Evolutionary conservation across 331 rosid species (phyloP), one percentile per base, ranked within the genome.

Genomic region (Spiraea crenata): DNA sequence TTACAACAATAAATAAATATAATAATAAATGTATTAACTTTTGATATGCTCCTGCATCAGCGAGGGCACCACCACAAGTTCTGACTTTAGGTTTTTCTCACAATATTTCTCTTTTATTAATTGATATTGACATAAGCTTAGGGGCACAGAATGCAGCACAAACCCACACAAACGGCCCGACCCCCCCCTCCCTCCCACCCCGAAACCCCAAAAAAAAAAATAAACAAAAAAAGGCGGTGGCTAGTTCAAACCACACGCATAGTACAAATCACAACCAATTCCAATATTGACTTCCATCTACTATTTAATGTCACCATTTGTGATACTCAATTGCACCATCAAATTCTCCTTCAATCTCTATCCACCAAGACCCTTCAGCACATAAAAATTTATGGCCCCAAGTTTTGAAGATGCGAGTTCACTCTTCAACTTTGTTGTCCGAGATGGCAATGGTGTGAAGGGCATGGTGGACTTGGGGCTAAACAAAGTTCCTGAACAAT

Each of bases 401-500:
- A 61, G 45, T 58, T 74, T 65, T 34, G 44, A 65, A n/a, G 46
- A 73, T 3, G 75, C 73, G 51, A 76, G 31, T 57, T 78, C 89
- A 12, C 80, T 86, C 9, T 86, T 76, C 67, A 68, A 84, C 56
- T 88, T 86, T 44, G 87, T 88, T 16, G 89, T 88, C 3, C 52
- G 40, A 77, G 83, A 83, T 59, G 96, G 96, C 39, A 75, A 90
- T 67, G 91, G 96, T 0, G 90, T 85, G 3, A 90, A 90, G 57
- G 88, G 96, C 17, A 37, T 87, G 48, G 81, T 78, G 17, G 96
- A 89, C 48, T 79, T 44, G 16, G 90, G 96, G 49, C 9, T 85
- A 52, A 60, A 74, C 12, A 63, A 61, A 16, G 93, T 87, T 9
- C 96, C 92, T 38, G 78, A 85, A 6, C 78, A 76, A 35, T 89